Evolutionary conservation across 176 grass and related monocot genomes (phyloP).

Genomic region (Eleusine coracana): DNA sequence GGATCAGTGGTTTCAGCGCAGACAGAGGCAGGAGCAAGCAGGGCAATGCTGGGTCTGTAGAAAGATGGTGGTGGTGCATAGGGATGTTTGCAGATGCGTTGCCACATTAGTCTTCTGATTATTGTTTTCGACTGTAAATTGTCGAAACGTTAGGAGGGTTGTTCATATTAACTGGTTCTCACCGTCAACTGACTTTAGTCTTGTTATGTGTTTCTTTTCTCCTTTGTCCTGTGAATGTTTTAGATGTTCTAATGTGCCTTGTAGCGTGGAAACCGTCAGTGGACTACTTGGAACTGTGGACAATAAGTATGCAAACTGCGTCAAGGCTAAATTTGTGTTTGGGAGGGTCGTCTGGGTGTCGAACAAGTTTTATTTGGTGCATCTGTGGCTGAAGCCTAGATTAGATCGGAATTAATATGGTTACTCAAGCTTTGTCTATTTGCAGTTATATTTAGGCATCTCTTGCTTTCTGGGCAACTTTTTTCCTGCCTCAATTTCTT

Average conservation of each 20-base stretch:
- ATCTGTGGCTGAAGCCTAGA: background rate
- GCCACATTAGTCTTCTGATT: constrained; percentile 19
- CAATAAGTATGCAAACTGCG: background rate
- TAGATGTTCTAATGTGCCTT: constrained; percentile 25
- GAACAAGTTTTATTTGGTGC: background rate
- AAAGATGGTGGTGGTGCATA: background rate
- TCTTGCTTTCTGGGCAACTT: background rate
- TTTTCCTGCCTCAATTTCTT: background rate
- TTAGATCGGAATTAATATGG: background rate
- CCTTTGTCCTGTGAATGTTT: background rate
- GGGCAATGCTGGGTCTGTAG: constrained; percentile 32
- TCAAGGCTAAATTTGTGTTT: background rate
- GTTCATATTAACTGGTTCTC: constrained; percentile 34
- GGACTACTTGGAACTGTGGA: background rate
- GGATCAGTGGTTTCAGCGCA: constrained; percentile 1
- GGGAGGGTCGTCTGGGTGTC: background rate
- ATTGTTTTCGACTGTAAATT: constrained; percentile 20
- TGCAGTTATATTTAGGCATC: background rate
- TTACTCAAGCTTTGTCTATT: background rate
- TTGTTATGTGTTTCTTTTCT: constrained; percentile 10
- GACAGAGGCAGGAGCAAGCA: constrained; percentile 19
- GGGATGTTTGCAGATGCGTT: constrained; percentile 6
- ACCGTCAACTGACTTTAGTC: constrained; percentile 8
- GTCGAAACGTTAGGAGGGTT: constrained; percentile 5
- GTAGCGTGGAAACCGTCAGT: background rate